A percentile compares a stretch with the other conserved stretches of the same genome.
Evolutionary conservation across 2,329 filamentous ascomycete species (phyloP).

Genomic region (Pseudomassariella vexata): DNA sequence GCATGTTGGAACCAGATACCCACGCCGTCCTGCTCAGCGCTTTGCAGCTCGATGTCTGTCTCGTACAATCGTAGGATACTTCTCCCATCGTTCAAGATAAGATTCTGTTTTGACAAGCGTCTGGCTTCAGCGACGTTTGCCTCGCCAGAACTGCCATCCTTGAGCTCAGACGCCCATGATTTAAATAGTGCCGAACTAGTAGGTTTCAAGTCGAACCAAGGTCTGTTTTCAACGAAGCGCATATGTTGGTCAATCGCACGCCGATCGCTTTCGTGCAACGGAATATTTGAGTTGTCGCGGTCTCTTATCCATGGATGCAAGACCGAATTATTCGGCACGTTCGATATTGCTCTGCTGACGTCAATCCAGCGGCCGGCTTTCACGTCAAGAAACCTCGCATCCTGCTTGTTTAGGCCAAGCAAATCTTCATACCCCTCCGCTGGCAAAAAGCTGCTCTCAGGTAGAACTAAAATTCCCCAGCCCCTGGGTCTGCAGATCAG

Average conservation of each 20-base stretch:
- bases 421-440: slow-evolving; percentile 20
- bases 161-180: neutral
- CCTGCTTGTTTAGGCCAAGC: slow-evolving; percentile 21
- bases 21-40: slow-evolving; percentile 16
- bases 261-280: no score
- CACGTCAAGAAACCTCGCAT: slow-evolving; percentile 14
- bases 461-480: slow-evolving; percentile 45
- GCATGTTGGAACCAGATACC: slow-evolving; percentile 26
- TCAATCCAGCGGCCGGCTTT: slow-evolving; percentile 19
- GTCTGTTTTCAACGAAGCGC: no score
- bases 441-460: slow-evolving; percentile 34
- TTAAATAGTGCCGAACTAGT: no score
- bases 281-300: no score
- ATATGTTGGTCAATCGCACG: no score
- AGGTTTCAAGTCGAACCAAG: no score
- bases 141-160: no score
- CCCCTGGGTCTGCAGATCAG: slow-evolving; percentile 26
- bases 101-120: slow-evolving; percentile 2
- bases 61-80: slow-evolving; percentile 42
- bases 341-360: slow-evolving; percentile 13
- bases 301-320: slow-evolving; percentile 19
- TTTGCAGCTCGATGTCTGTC: slow-evolving; percentile 41
- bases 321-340: slow-evolving; percentile 18
- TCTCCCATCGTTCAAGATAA: slow-evolving; percentile 11
- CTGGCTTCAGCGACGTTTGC: no score